phyloP scores from a whole-genome alignment of 1,284 basidiomycete genomes.

The Serendipita sp. region DNA sequence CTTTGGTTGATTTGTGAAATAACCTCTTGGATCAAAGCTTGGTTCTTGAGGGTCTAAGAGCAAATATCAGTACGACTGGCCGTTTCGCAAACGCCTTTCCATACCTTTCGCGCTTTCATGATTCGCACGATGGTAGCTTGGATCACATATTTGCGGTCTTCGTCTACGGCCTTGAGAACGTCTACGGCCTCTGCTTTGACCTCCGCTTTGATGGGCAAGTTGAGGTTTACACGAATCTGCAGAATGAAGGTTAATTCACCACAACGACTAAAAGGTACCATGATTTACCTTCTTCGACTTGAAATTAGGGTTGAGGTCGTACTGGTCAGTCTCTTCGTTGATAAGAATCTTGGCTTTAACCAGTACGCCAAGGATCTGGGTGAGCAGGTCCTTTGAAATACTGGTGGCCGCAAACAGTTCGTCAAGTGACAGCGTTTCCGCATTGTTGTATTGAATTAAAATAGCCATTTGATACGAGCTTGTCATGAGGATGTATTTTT shows the following conservation, averaged over 20 bases:
- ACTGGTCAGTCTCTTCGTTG: slow-evolving; percentile 71
- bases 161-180: slow-evolving; percentile 90
- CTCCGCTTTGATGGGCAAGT: slow-evolving; percentile 88
- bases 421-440: slow-evolving; percentile 68
- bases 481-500: slow-evolving; percentile 94
- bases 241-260: not conserved
- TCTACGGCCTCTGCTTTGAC: slow-evolving; percentile 85
- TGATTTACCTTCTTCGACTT: slow-evolving; percentile 72
- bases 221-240: slow-evolving; percentile 78
- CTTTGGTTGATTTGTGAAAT: slow-evolving; percentile 81
- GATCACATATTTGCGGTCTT: slow-evolving; percentile 93
- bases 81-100: not conserved
- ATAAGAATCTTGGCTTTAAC: slow-evolving; percentile 85
- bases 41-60: slow-evolving; percentile 84
- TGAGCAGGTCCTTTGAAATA: slow-evolving; percentile 72
- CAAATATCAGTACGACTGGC: slow-evolving; percentile 5
- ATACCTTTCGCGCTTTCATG: slow-evolving; percentile 83
- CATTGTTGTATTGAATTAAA: slow-evolving; percentile 84
- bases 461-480: slow-evolving; percentile 94
- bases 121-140: slow-evolving; percentile 96
- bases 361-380: slow-evolving; percentile 69
- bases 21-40: slow-evolving; percentile 86
- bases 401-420: slow-evolving; percentile 76
- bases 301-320: slow-evolving; percentile 90
- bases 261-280: not conserved